These are phyloP conservation scores for Sphagnum fallax DNA, from an alignment of 228 moss, liverwort and hornwort species.

Conservation along the genomic window DNA sequence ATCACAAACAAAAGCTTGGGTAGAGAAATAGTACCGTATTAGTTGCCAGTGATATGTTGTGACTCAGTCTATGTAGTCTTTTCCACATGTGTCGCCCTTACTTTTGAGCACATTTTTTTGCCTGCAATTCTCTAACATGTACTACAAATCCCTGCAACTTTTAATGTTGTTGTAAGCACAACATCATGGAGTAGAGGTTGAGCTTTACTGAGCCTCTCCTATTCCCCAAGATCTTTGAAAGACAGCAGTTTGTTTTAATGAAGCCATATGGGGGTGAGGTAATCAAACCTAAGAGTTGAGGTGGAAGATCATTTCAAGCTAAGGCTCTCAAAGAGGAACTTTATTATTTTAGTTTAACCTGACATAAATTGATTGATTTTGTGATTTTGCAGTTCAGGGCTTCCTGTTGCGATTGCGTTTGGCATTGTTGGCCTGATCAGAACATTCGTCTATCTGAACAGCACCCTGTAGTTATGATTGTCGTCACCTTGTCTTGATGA, in stretches of 20 bases:
- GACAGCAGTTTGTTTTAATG: background rate
- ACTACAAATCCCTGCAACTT: background rate
- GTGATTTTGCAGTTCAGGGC: constrained; percentile 26
- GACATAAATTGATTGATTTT: background rate
- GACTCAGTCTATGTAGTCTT: too few relatives aligned
- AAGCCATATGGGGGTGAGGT: too few relatives aligned
- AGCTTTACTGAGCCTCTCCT: background rate
- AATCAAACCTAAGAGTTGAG: background rate
- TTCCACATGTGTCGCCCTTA: background rate
- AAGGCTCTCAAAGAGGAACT: background rate
- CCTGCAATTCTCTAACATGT: too few relatives aligned
- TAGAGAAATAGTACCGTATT: too few relatives aligned
- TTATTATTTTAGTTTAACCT: too few relatives aligned
- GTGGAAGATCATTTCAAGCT: background rate
- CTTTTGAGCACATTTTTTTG: background rate
- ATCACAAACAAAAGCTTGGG: too few relatives aligned
- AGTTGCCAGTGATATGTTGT: too few relatives aligned
- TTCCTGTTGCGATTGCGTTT: constrained; percentile 47
- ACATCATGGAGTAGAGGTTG: background rate
- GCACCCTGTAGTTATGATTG: constrained; percentile 27
- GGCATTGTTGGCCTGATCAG: constrained; percentile 60
- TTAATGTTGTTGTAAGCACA: background rate
- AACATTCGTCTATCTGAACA: constrained; percentile 64
- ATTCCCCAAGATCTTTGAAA: background rate
- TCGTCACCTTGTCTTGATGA: background rate